These are phyloP conservation scores for Stromatinia cepivora DNA, from an alignment of 2,329 filamentous ascomycete genomes.

Conservation along the genomic window DNA sequence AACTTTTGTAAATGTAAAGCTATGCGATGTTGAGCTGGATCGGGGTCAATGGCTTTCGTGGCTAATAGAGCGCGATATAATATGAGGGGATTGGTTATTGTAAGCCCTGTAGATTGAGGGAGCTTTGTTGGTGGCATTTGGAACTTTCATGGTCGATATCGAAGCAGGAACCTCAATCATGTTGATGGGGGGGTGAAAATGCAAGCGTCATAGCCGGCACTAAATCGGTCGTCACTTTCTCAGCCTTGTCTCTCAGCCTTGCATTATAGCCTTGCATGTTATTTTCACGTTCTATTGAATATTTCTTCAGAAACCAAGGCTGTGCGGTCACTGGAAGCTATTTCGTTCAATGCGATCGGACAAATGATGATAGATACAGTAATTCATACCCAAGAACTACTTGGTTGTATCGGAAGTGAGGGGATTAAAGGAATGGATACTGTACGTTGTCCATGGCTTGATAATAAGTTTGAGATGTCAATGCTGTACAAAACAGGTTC, in stretches of 20 bases:
- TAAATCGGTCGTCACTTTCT: constrained; percentile 1
- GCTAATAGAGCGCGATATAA: constrained; percentile 72
- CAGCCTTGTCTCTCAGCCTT: constrained; percentile 9
- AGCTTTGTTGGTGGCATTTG: constrained; percentile 40
- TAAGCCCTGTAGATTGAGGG: constrained; percentile 48
- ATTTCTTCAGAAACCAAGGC: too few species aligned
- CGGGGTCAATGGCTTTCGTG: constrained; percentile 61
- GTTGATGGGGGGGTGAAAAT: constrained; percentile 6
- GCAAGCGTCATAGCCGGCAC: constrained; percentile 20
- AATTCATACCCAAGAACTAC: not conserved
- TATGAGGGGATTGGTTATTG: constrained; percentile 71
- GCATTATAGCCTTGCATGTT: constrained; percentile 2
- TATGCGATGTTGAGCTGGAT: constrained; percentile 70
- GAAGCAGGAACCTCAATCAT: not conserved
- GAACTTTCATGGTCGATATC: constrained; percentile 21
- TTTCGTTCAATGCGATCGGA: too few species aligned
- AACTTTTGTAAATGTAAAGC: constrained; percentile 77
- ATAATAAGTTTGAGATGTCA: not conserved
- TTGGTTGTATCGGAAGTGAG: not conserved
- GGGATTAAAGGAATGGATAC: not conserved
- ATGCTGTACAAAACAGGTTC: not conserved
- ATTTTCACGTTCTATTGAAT: not conserved
- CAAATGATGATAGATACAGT: too few species aligned
- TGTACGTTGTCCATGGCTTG: not conserved
- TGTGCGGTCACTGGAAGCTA: not conserved